Evolutionary conservation across 2,329 filamentous ascomycete species (phyloP).

Genomic region (Phyllosticta paracitricarpa): DNA sequence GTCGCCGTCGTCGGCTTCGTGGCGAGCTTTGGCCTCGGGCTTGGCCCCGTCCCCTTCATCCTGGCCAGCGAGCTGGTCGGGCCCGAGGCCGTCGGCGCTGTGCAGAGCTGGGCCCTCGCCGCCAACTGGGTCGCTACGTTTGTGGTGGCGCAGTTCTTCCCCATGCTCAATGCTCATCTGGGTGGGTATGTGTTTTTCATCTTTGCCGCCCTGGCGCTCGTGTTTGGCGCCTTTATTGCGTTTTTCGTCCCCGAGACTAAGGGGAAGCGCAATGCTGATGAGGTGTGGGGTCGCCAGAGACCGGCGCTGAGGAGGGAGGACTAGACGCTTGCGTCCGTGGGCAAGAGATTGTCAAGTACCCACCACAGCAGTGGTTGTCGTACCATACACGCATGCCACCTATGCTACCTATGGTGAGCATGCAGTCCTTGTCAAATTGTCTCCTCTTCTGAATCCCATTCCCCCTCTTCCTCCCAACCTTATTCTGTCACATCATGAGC

Average conservation of each 20-base stretch:
- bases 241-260: conserved; percentile 77
- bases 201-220: conserved; percentile 65
- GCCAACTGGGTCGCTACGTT: conserved; percentile 90
- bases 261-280: conserved; percentile 72
- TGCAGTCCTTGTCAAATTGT: too few species aligned
- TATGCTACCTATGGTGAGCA: too few species aligned
- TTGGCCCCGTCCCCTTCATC: conserved; percentile 92
- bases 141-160: conserved; percentile 89
- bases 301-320: conserved; percentile 33
- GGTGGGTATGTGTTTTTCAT: conserved; percentile 85
- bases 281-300: conserved; percentile 70
- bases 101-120: conserved; percentile 78
- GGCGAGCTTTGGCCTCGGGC: conserved; percentile 76
- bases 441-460: too few species aligned
- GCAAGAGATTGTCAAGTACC: too few species aligned
- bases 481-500: too few species aligned
- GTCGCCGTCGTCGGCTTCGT: conserved; percentile 78
- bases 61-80: conserved; percentile 84
- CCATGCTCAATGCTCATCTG: conserved; percentile 66
- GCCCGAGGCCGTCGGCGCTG: conserved; percentile 80
- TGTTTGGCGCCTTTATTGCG: conserved; percentile 62
- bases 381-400: too few species aligned
- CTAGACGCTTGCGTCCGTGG: conserved; percentile 9
- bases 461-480: too few species aligned
- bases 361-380: too few species aligned